Evolutionary conservation across 495 filamentous ascomycete genomes (phyloP), one percentile per base, ranked within the genome.

Genomic region (Trichoderma virens): DNA sequence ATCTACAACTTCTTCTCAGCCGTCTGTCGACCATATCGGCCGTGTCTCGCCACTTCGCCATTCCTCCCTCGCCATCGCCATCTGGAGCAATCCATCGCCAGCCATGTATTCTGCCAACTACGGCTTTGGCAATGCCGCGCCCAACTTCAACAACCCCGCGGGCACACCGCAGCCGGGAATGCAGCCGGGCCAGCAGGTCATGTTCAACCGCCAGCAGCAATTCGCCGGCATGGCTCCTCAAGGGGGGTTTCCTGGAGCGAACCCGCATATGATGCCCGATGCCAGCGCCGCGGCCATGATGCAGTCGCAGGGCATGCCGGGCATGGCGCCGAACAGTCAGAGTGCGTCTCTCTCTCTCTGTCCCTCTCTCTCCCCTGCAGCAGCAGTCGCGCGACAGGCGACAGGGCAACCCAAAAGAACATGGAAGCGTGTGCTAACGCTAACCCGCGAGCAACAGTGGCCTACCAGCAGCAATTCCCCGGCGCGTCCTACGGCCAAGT

Each of bases 391-490:
- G 41, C 54, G 64, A 38, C 56, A 25, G 28, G n/a, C n/a, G n/a
- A n/a, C n/a, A n/a, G n/a, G n/a, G n/a, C n/a, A n/a, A n/a, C 27
- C 23, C 23, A 5, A 47, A 9, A 8, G 1, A 3, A 32, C 28
- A 43, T 2, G 59, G 39, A 1, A 23, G 6, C 39, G 68, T 45
- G 59, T 64, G 31, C 41, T 66, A 62, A 61, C 70, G 66, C 16
- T 25, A 64, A 70, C 70, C 27, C 35, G 61, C 63, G 25, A 34
- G 31, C 63, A 39, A 51, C 71, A 83, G 82, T 82, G 75, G 68
- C 80, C 63, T 85, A 80, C 67, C 82, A 83, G 69, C 73, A 77
- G 30, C 77, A 81, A 34, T 85, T 81, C 67, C 74, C 81, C 13
- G 75, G 73, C 68, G 77, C 81, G 31, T 76, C 82, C 6, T 85